Conservation (phyloP, 495 filamentous ascomycete species). For the Aspergillus bertholletiae region DNA sequence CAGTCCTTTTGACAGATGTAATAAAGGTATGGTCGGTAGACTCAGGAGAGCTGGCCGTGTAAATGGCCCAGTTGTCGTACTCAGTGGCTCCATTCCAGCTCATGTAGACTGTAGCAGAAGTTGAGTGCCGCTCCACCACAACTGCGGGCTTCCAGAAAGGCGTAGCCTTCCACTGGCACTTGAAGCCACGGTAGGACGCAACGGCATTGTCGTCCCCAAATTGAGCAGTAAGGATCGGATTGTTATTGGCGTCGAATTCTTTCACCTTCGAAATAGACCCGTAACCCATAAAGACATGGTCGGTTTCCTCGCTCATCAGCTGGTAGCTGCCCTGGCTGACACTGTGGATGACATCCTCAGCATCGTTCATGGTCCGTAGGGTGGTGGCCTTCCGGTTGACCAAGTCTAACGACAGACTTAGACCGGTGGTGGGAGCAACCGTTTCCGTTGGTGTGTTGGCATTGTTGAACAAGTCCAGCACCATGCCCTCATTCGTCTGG, state of each 20-base stretch:
- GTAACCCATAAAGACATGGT: constrained; percentile 45
- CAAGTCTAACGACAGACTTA: constrained; percentile 38
- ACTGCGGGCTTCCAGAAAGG: constrained; percentile 35
- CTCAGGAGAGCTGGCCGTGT: constrained; percentile 20
- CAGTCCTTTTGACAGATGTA: constrained; percentile 21
- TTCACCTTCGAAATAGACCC: constrained; percentile 48
- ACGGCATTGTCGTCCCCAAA: constrained; percentile 36
- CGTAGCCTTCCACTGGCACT: constrained; percentile 36
- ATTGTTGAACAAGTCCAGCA: constrained; percentile 32
- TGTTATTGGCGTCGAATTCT: constrained; percentile 37
- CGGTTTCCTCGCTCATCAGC: constrained; percentile 30
- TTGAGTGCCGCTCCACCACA: constrained; percentile 15
- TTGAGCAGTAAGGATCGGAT: constrained; percentile 30
- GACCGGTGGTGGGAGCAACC: constrained; percentile 27
- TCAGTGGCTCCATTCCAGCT: constrained; percentile 45
- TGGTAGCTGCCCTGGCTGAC: constrained; percentile 49
- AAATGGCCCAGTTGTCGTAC: constrained; percentile 36
- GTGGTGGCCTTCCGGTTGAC: constrained; percentile 36
- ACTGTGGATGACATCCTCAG: constrained; percentile 33
- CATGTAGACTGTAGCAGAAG: constrained; percentile 23
- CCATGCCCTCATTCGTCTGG: constrained; percentile 25
- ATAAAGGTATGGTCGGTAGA: constrained; percentile 20
- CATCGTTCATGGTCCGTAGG: constrained; percentile 29
- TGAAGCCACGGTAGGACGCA: constrained; percentile 41
- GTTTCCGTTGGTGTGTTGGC: constrained; percentile 28